These are phyloP conservation scores for Elongisporangium undulatum DNA, from an alignment of 352 stramenopile genomes.

Conservation along the genomic window DNA sequence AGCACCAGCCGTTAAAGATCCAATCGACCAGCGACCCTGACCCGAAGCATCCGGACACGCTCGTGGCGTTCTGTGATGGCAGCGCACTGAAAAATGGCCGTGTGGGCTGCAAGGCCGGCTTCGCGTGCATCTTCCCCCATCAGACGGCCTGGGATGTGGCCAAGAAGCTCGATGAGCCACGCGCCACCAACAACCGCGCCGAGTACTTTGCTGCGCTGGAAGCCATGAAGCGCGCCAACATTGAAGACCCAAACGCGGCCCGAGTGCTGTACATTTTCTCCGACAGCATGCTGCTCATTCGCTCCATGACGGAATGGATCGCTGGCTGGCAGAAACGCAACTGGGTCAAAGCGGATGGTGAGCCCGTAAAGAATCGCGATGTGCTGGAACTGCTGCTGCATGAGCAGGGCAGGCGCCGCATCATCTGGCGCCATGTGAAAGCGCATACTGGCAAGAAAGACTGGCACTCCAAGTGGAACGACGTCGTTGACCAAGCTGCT, in stretches of 20 bases:
- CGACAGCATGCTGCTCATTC: conserved; percentile 75
- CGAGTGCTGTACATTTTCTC: conserved; percentile 67
- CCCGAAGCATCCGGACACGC: conserved; percentile 35
- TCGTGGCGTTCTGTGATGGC: conserved; percentile 79
- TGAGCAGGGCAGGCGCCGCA: conserved; percentile 32
- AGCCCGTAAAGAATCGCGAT: conserved; percentile 56
- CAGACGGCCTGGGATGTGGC: conserved; percentile 54
- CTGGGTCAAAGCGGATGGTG: conserved; percentile 57
- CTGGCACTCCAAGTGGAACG: conserved; percentile 73
- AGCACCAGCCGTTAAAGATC: conserved; percentile 11
- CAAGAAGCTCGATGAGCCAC: conserved; percentile 35
- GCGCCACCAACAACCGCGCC: conserved; percentile 48
- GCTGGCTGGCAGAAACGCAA: conserved; percentile 50
- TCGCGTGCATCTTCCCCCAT: conserved; percentile 77
- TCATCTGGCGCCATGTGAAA: conserved; percentile 69
- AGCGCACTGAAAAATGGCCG: conserved; percentile 64
- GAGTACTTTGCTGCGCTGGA: conserved; percentile 57
- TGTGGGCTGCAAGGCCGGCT: conserved; percentile 46
- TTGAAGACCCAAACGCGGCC: conserved; percentile 27
- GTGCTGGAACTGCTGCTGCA: conserved; percentile 51
- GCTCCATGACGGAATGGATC: conserved; percentile 78
- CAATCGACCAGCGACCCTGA: conserved; percentile 21
- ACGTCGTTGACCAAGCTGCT: conserved; percentile 53
- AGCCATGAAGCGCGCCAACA: conserved; percentile 61
- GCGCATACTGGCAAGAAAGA: conserved; percentile 51